A percentile compares a stretch with the other conserved stretches of the same genome.
phyloP scores from a whole-genome alignment of 1,284 basidiomycete species.

The Sanguinoderma infundibulare region DNA sequence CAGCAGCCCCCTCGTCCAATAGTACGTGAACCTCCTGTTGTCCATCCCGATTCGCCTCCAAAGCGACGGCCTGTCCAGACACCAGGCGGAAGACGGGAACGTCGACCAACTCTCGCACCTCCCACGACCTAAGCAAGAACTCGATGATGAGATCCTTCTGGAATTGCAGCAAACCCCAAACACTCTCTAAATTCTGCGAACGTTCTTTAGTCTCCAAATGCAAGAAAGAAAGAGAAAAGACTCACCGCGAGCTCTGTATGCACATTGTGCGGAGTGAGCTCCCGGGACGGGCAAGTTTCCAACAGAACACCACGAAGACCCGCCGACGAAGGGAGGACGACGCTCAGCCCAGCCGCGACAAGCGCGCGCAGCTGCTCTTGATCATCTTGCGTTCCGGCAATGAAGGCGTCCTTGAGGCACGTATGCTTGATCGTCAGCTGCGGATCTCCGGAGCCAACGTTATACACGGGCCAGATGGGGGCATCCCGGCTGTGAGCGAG shows the following conservation, averaged over 20 bases:
- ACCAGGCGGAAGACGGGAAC: constrained; percentile 12
- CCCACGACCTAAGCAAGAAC: constrained; percentile 9
- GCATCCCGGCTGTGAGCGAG: neutral
- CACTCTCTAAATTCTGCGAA: neutral
- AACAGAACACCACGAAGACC: neutral
- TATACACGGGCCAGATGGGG: constrained; percentile 3
- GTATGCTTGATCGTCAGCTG: neutral
- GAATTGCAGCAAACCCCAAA: neutral
- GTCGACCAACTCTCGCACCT: constrained; percentile 1
- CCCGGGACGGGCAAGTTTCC: neutral
- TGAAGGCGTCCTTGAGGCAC: neutral
- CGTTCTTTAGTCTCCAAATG: neutral
- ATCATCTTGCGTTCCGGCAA: constrained; percentile 3
- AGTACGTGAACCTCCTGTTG: neutral
- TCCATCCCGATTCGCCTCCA: neutral
- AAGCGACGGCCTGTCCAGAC: neutral
- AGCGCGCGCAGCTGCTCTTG: constrained; percentile 1
- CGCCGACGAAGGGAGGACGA: constrained; percentile 2
- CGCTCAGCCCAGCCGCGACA: neutral
- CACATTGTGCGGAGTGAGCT: neutral
- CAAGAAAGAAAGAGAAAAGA: neutral
- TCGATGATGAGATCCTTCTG: constrained; percentile 7
- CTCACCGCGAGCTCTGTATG: constrained; percentile 1
- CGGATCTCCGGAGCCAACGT: neutral
- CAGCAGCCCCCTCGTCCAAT: constrained; percentile 3